A percentile compares a stretch with the other conserved stretches of the same genome.
Evolutionary conservation across 805 yeast genomes (phyloP).

Genomic region (Kazachstania africana): DNA sequence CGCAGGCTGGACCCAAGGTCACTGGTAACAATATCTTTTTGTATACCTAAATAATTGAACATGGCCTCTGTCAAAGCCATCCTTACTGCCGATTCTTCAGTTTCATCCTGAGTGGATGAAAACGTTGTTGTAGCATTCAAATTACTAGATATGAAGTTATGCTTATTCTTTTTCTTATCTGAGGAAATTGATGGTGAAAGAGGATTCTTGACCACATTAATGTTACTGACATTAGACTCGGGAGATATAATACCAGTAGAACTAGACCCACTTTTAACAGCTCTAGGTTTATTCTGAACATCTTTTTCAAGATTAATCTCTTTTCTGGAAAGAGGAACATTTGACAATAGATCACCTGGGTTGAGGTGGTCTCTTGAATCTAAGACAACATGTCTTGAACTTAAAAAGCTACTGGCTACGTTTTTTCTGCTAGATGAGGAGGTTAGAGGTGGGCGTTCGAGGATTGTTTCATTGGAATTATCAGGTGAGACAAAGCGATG

Average conservation of each 20-base stretch:
- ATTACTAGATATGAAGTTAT: neutral
- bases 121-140: constrained; percentile 17
- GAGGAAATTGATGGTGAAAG: neutral
- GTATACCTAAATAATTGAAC: constrained; percentile 56
- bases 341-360: constrained; percentile 79
- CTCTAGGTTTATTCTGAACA: neutral
- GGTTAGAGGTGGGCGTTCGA: neutral
- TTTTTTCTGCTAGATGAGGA: neutral
- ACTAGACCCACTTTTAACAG: neutral
- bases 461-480: neutral
- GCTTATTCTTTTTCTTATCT: neutral
- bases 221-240: neutral
- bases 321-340: constrained; percentile 54
- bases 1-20: neutral
- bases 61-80: constrained; percentile 61
- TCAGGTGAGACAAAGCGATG: too few species aligned
- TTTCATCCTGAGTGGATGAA: constrained; percentile 55
- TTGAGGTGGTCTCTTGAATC: constrained; percentile 47
- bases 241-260: neutral
- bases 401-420: neutral
- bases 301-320: too few species aligned
- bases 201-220: neutral
- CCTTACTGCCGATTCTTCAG: constrained; percentile 54
- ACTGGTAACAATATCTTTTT: constrained; percentile 25
- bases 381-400: constrained; percentile 39